These are phyloP conservation scores for Fusarium decemcellulare DNA, from an alignment of 2,329 filamentous ascomycete genomes.

Conservation along the genomic window DNA sequence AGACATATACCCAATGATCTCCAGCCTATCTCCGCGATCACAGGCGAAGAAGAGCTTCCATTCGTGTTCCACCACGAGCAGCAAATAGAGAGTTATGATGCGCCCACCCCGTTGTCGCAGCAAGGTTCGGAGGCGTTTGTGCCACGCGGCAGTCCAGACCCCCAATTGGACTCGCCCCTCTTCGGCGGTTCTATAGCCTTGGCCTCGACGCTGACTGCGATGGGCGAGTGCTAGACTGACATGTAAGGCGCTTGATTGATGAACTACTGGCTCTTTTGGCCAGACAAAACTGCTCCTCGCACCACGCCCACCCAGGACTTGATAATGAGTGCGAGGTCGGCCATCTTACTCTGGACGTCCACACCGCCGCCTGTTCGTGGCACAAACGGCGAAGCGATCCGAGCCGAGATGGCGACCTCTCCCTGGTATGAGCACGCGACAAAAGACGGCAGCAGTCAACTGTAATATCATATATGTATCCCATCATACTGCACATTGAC, in stretches of 20 bases:
- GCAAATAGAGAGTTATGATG: slow-evolving; percentile 16
- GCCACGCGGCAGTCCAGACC: slow-evolving; percentile 1
- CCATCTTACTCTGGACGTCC: slow-evolving; percentile 14
- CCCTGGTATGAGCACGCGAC: not conserved
- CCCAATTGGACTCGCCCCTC: slow-evolving; percentile 11
- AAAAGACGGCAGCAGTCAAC: not conserved
- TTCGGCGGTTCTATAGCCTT: not conserved
- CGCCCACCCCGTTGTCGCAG: not conserved
- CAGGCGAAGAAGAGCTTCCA: slow-evolving; percentile 23
- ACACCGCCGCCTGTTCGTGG: slow-evolving; percentile 12
- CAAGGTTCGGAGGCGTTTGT: not conserved
- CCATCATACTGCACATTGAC: not conserved
- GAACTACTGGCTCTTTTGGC: not conserved
- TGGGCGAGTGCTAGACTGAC: not conserved
- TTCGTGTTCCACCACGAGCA: slow-evolving; percentile 21
- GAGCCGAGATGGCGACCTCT: slow-evolving; percentile 10
- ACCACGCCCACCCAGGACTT: not conserved
- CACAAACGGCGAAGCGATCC: slow-evolving; percentile 18
- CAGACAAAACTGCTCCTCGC: not conserved
- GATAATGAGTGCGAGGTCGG: slow-evolving; percentile 11
- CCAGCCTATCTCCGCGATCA: slow-evolving; percentile 9
- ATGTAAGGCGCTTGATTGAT: slow-evolving; percentile 1
- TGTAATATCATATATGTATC: not conserved
- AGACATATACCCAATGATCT: not conserved
- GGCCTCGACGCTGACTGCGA: slow-evolving; percentile 3